These are phyloP conservation scores for Coriaria nepalensis DNA, from an alignment of 306 rosid genomes.

Conservation along the genomic window DNA sequence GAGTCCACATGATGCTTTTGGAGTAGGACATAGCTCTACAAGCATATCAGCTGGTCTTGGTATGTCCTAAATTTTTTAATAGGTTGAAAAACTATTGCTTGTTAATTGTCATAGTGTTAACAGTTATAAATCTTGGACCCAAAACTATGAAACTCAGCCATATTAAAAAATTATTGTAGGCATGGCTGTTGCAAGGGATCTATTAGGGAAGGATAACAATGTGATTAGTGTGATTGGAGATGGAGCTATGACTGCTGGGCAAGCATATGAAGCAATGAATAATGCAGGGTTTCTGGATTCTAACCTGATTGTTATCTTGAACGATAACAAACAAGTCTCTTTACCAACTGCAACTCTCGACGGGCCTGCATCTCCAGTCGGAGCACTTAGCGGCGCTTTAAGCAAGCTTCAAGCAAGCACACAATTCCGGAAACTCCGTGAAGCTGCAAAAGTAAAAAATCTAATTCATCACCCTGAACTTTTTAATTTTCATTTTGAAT, in stretches of 20 bases:
- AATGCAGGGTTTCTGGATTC: conserved; percentile 78
- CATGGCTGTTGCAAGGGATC: conserved; percentile 93
- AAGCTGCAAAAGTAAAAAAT: conserved; percentile 68
- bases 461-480: not conserved
- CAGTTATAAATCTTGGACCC: too few relatives aligned
- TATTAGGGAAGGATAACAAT: conserved; percentile 57
- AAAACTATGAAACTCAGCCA: too few relatives aligned
- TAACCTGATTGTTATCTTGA: conserved; percentile 68
- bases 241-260: conserved; percentile 96
- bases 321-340: conserved; percentile 94
- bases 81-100: too few relatives aligned
- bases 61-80: conserved; percentile 3
- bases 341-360: conserved; percentile 89
- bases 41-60: conserved; percentile 98
- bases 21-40: conserved; percentile 86
- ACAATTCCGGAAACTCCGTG: conserved; percentile 58
- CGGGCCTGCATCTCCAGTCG: conserved; percentile 90
- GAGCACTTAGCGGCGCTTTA: conserved; percentile 67
- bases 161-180: conserved; percentile 22
- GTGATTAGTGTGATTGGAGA: conserved; percentile 87
- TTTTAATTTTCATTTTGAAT: conserved; percentile 6
- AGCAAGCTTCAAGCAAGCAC: conserved; percentile 80
- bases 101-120: too few relatives aligned
- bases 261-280: conserved; percentile 95
- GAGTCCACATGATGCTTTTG: conserved; percentile 82